A percentile compares a stretch with the other conserved stretches of the same genome.
Conservation (phyloP, 495 filamentous ascomycete species). For the Annulohypoxylon moriforme region DNA sequence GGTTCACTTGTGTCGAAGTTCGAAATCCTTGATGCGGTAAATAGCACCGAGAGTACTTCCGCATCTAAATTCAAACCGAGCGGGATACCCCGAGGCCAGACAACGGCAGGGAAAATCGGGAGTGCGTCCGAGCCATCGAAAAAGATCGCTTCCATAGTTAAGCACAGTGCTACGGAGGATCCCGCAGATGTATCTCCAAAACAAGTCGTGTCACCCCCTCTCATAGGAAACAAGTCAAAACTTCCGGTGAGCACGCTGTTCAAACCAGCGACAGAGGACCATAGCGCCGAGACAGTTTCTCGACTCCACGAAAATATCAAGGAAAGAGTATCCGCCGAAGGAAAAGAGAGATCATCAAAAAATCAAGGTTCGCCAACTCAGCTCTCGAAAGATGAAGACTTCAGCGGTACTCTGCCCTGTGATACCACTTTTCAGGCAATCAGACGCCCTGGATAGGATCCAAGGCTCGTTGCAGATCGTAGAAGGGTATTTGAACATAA, state of each 20-base stretch:
- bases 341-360: not conserved
- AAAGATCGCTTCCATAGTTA: not conserved
- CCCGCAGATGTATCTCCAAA: conserved; percentile 16
- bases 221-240: not conserved
- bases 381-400: not conserved
- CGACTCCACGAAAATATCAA: not conserved
- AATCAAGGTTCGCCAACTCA: conserved; percentile 24
- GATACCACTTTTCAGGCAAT: conserved; percentile 20
- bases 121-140: conserved; percentile 4
- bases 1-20: conserved; percentile 55
- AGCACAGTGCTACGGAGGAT: not conserved
- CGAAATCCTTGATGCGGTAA: conserved; percentile 53
- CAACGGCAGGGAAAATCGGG: conserved; percentile 2
- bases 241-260: not conserved
- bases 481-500: conserved; percentile 51
- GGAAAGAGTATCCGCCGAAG: conserved; percentile 4
- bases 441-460: conserved; percentile 41
- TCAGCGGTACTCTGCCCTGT: not conserved
- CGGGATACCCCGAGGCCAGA: conserved; percentile 25
- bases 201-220: conserved; percentile 19
- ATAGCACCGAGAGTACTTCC: conserved; percentile 32
- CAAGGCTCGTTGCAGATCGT: conserved; percentile 46
- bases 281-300: not conserved
- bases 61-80: conserved; percentile 20
- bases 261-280: not conserved